phyloP scores from a whole-genome alignment of 345 rosid genomes.

The Eucalyptus melliodora region DNA sequence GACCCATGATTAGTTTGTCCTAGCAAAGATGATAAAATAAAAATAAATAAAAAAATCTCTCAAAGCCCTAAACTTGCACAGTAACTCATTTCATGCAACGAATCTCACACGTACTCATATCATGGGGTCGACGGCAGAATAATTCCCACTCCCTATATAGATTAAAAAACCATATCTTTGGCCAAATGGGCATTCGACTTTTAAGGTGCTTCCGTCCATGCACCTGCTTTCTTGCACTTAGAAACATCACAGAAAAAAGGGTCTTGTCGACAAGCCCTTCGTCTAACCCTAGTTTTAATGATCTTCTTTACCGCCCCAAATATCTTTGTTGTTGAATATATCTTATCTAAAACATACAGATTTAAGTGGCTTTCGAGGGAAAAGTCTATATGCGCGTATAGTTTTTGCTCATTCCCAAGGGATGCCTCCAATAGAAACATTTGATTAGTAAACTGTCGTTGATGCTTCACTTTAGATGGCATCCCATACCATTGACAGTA shows the following conservation, averaged over 20 bases:
- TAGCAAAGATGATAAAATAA: not conserved
- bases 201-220: slow-evolving; percentile 20
- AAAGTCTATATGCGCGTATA: not conserved
- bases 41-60: not conserved
- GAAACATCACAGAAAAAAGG: not conserved
- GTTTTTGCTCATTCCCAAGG: not conserved
- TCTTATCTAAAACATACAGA: not conserved
- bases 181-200: slow-evolving; percentile 29
- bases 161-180: slow-evolving; percentile 10
- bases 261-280: not conserved
- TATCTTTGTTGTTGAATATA: not conserved
- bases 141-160: not conserved
- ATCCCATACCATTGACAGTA: not conserved
- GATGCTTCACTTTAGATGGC: not conserved
- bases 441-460: not conserved
- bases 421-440: not conserved
- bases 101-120: slow-evolving; percentile 14
- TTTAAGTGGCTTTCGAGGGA: not conserved
- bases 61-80: not conserved
- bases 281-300: not conserved
- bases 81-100: not conserved
- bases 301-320: not conserved
- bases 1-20: not conserved
- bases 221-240: not conserved
- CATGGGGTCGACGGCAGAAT: slow-evolving; percentile 19